phyloP scores from a whole-genome alignment of 345 rosid genomes.

The Populus pruinosa region DNA sequence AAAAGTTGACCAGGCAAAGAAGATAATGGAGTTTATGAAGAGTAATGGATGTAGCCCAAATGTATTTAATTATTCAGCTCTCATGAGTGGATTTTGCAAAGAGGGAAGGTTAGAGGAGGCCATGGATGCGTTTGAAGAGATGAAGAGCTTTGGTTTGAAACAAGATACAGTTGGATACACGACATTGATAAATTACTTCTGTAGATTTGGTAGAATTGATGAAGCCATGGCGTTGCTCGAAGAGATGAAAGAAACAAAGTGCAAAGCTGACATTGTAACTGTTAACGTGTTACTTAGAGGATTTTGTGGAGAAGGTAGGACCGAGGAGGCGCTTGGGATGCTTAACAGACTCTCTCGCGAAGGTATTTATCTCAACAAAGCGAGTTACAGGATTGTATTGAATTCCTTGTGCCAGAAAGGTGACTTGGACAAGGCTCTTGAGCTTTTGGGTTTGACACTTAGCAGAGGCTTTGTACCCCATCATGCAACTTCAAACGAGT shows the following conservation, averaged over 20 bases:
- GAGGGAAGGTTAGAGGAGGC: conserved; percentile 62
- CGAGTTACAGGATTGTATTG: conserved; percentile 75
- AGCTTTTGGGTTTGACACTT: conserved; percentile 58
- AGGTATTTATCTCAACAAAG: conserved; percentile 67
- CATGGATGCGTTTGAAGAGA: conserved; percentile 47
- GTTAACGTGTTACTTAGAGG: conserved; percentile 75
- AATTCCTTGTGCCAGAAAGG: conserved; percentile 57
- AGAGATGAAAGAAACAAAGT: conserved; percentile 61
- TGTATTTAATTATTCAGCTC: conserved; percentile 57
- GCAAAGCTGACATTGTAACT: conserved; percentile 71
- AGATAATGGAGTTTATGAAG: conserved; percentile 80
- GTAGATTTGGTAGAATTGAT: conserved; percentile 46
- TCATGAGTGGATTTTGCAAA: conserved; percentile 66
- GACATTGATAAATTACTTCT: conserved; percentile 64
- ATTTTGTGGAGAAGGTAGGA: conserved; percentile 55
- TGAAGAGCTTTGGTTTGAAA: conserved; percentile 56
- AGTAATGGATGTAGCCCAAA: conserved; percentile 71
- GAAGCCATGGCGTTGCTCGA: conserved; percentile 59
- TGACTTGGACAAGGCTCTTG: conserved; percentile 55
- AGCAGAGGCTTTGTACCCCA: conserved; percentile 62
- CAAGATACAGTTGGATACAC: conserved; percentile 73
- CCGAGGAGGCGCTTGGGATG: conserved; percentile 60
- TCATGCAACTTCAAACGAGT: conserved; percentile 72
- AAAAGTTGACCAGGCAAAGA: conserved; percentile 66
- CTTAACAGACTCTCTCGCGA: conserved; percentile 46